A percentile compares a stretch with the other conserved stretches of the same genome.
Conservation (phyloP, 139 green algal species). For the Astrephomene gubernaculifera region DNA sequence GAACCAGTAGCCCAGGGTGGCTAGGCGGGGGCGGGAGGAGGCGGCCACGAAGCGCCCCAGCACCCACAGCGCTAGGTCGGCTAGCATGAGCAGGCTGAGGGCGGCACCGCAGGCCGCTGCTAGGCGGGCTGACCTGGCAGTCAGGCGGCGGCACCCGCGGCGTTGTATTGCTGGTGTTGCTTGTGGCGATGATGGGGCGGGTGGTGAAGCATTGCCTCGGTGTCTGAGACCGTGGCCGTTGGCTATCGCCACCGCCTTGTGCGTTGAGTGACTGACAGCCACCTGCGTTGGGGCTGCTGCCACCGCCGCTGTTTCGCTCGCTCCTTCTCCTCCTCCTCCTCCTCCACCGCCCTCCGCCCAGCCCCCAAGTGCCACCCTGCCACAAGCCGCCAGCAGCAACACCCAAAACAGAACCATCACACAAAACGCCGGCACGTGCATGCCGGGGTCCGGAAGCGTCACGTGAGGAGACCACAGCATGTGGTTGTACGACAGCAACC, state of each 20-base stretch:
- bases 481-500: no score
- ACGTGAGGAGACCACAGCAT: constrained; percentile 37
- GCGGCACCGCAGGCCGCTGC: not conserved
- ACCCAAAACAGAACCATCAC: constrained; percentile 47
- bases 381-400: constrained; percentile 11
- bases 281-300: not conserved
- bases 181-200: no score
- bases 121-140: not conserved
- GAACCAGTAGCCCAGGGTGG: constrained; percentile 71
- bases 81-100: constrained; percentile 3
- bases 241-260: no score
- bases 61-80: constrained; percentile 54
- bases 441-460: constrained; percentile 37
- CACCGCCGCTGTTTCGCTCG: not conserved
- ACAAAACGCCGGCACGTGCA: constrained; percentile 35
- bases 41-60: constrained; percentile 55
- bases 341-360: not conserved
- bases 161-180: no score
- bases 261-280: no score
- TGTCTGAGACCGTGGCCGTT: no score
- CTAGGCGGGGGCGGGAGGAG: constrained; percentile 40
- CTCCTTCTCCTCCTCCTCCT: not conserved
- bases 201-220: no score
- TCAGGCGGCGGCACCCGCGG: no score
- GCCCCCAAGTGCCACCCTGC: not conserved